Conservation (phyloP, 2,329 filamentous ascomycete genomes). For the Teratosphaeria viscida region DNA sequence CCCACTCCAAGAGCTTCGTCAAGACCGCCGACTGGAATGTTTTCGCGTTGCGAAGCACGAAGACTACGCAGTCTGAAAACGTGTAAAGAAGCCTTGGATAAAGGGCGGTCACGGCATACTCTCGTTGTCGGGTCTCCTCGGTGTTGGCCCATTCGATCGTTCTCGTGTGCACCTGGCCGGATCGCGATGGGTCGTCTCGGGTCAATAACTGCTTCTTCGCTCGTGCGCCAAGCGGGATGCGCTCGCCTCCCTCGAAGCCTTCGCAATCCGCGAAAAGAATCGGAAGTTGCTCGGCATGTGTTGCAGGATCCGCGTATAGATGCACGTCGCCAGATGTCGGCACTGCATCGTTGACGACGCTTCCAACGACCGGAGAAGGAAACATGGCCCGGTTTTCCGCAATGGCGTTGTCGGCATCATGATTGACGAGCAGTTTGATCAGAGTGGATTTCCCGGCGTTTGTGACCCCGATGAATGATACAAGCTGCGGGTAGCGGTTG, state of each 20-base stretch:
- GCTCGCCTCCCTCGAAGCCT: slow-evolving; percentile 42
- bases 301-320: slow-evolving; percentile 41
- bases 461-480: slow-evolving; percentile 26
- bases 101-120: slow-evolving; percentile 29
- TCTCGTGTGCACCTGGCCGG: slow-evolving; percentile 13
- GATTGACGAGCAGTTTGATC: slow-evolving; percentile 38
- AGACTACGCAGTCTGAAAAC: slow-evolving; percentile 35
- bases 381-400: slow-evolving; percentile 22
- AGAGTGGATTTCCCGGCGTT: slow-evolving; percentile 41
- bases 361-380: slow-evolving; percentile 37
- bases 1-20: slow-evolving; percentile 39
- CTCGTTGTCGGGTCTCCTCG: slow-evolving; percentile 22
- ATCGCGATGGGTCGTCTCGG: slow-evolving; percentile 3
- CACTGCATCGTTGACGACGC: slow-evolving; percentile 27
- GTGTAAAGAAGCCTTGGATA: slow-evolving; percentile 34
- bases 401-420: slow-evolving; percentile 23
- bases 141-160: slow-evolving; percentile 25
- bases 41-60: slow-evolving; percentile 31
- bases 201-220: slow-evolving; percentile 4
- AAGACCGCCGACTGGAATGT: slow-evolving; percentile 27
- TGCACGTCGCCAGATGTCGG: slow-evolving; percentile 44
- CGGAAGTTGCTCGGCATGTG: slow-evolving; percentile 29
- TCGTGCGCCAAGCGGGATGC: slow-evolving; percentile 25
- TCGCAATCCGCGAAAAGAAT: slow-evolving; percentile 45
- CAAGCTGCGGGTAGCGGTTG: slow-evolving; percentile 23